Evolutionary conservation across 495 filamentous ascomycete species (phyloP).

Genomic region (Penicillium steckii): DNA sequence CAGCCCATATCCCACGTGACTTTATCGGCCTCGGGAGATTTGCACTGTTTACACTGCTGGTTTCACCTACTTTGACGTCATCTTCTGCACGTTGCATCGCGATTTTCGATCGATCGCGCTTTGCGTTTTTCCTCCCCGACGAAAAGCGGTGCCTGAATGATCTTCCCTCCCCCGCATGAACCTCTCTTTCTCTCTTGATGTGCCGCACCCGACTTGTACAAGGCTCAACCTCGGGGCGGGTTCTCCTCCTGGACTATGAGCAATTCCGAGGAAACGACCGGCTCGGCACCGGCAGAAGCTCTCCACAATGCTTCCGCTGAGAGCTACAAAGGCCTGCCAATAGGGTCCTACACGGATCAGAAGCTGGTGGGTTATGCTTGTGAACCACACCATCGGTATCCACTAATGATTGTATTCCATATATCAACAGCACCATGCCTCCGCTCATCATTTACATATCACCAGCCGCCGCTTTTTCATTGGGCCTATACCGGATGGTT

Average conservation of each 20-base stretch:
- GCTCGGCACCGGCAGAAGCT: slow-evolving; percentile 18
- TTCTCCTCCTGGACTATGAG: slow-evolving; percentile 30
- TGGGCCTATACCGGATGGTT: slow-evolving; percentile 66
- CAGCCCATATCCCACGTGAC: not conserved
- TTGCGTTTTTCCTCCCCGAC: slow-evolving; percentile 2
- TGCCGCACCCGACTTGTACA: not conserved
- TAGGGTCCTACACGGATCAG: slow-evolving; percentile 52
- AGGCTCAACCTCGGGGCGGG: not conserved
- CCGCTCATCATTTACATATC: slow-evolving; percentile 60
- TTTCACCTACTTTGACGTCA: slow-evolving; percentile 28
- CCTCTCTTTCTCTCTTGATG: slow-evolving; percentile 6
- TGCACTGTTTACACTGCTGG: slow-evolving; percentile 5
- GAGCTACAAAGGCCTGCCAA: slow-evolving; percentile 35
- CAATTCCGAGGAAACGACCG: slow-evolving; percentile 15
- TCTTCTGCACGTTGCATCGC: slow-evolving; percentile 16
- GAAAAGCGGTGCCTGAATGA: slow-evolving; percentile 8
- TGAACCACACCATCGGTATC: slow-evolving; percentile 1
- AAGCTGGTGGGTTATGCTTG: slow-evolving; percentile 47
- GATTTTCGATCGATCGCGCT: slow-evolving; percentile 16
- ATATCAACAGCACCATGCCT: slow-evolving; percentile 56
- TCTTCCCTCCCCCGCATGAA: slow-evolving; percentile 1
- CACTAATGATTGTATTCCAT: slow-evolving; percentile 4
- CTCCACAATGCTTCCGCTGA: slow-evolving; percentile 19
- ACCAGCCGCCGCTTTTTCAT: slow-evolving; percentile 66
- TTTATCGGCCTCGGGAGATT: not conserved